These are phyloP conservation scores for Phlebiopsis flavidoalba DNA, from an alignment of 768 basidiomycete species.

Conservation along the genomic window DNA sequence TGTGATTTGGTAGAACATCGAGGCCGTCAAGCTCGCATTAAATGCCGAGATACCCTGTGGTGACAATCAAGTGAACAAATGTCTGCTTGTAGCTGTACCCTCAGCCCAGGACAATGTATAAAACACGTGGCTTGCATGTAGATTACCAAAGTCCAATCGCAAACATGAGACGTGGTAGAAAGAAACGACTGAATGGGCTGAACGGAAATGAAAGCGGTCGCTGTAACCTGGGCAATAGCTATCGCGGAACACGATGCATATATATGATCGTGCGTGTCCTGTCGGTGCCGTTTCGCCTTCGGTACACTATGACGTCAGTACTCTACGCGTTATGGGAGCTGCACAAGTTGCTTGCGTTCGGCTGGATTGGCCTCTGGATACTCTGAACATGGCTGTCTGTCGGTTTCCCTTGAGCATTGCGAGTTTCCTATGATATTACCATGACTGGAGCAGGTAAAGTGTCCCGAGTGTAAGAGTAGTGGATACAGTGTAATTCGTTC, in stretches of 20 bases:
- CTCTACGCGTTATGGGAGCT: no score
- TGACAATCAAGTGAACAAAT: neutral
- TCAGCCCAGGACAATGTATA: neutral
- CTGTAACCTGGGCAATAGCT: no score
- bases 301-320: no score
- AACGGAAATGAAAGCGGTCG: neutral
- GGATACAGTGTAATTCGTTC: neutral
- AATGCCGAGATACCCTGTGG: neutral
- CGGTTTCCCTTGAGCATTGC: neutral
- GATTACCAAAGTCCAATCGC: neutral
- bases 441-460: neutral
- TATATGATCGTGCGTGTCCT: no score
- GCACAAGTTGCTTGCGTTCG: no score
- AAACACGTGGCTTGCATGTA: neutral
- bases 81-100: neutral
- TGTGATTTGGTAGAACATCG: slow-evolving; percentile 19
- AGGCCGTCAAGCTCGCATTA: slow-evolving; percentile 18
- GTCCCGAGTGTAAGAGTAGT: neutral
- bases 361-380: neutral
- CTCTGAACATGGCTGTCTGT: neutral
- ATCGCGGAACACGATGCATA: no score
- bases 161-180: neutral
- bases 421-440: neutral
- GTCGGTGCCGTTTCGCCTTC: no score
- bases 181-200: neutral